phyloP scores from a whole-genome alignment of 2,329 filamentous ascomycete genomes.

The Cladophialophora immunda region DNA sequence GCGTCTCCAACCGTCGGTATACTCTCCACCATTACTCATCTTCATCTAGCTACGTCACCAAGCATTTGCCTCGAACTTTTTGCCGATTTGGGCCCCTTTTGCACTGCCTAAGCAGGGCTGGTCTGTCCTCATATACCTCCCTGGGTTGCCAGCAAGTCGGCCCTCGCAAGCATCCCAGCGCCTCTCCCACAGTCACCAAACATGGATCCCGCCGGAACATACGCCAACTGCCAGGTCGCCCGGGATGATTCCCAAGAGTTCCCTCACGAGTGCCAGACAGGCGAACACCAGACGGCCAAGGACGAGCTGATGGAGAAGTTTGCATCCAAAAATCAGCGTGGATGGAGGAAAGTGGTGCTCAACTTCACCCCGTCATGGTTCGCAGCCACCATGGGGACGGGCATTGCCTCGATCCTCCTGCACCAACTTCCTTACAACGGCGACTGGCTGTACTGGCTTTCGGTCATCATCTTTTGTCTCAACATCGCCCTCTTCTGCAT shows the following conservation, averaged over 20 bases:
- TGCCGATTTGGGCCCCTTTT: slow-evolving; percentile 1
- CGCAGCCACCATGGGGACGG: slow-evolving; percentile 71
- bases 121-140: background rate
- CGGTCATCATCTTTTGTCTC: slow-evolving; percentile 67
- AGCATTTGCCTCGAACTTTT: slow-evolving; percentile 9
- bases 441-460: slow-evolving; percentile 59
- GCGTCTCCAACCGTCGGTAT: background rate
- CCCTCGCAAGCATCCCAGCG: background rate
- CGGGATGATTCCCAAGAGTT: slow-evolving; percentile 3
- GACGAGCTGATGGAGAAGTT: slow-evolving; percentile 21
- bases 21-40: background rate
- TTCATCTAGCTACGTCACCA: background rate
- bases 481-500: slow-evolving; percentile 66
- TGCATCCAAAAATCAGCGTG: slow-evolving; percentile 46
- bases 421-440: slow-evolving; percentile 69
- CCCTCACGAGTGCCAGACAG: slow-evolving; percentile 15
- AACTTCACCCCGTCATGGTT: slow-evolving; percentile 69
- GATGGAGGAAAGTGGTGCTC: slow-evolving; percentile 33
- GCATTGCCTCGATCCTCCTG: slow-evolving; percentile 71
- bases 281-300: slow-evolving; percentile 9
- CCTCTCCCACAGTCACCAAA: background rate
- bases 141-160: background rate
- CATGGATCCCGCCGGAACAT: slow-evolving; percentile 28
- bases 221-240: slow-evolving; percentile 21
- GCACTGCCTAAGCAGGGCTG: slow-evolving; percentile 3